These are phyloP conservation scores for Fusarium torreyae DNA, from an alignment of 2,329 filamentous ascomycete genomes.

Conservation along the genomic window DNA sequence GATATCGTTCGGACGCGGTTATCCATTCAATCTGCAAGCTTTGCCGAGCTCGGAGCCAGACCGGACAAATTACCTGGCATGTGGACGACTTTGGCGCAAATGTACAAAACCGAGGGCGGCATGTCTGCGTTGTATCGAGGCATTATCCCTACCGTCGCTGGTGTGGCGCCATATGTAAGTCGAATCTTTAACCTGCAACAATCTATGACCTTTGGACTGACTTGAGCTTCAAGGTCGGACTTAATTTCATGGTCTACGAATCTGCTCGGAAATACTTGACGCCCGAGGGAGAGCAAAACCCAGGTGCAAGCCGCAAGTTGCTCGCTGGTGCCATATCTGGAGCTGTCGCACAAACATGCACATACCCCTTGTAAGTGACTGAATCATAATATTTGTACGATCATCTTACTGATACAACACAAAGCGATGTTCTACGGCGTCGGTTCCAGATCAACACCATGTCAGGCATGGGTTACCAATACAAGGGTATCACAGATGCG, in stretches of 20 bases:
- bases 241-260: conserved; percentile 99
- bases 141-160: conserved; percentile 92
- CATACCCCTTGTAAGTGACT: conserved; percentile 89
- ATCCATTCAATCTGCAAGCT: conserved; percentile 98
- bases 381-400: conserved; percentile 28
- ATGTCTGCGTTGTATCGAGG: conserved; percentile 90
- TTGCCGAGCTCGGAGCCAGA: conserved; percentile 78
- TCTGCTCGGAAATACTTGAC: conserved; percentile 87
- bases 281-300: conserved; percentile 88
- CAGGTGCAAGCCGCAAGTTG: conserved; percentile 83
- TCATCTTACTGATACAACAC: conserved; percentile 31
- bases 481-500: conserved; percentile 89
- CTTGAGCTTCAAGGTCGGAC: conserved; percentile 75
- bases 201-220: conserved; percentile 11
- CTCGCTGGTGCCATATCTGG: conserved; percentile 94
- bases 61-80: conserved; percentile 86
- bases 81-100: conserved; percentile 84
- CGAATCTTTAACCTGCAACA: not conserved
- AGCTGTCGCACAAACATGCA: conserved; percentile 96
- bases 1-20: conserved; percentile 97
- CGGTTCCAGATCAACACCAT: conserved; percentile 99
- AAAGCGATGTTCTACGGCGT: conserved; percentile 88
- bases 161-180: conserved; percentile 91
- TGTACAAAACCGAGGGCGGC: conserved; percentile 95
- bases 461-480: conserved; percentile 97